A percentile compares a stretch with the other conserved stretches of the same genome.
These are phyloP conservation scores for Rhizophora apiculata DNA, from an alignment of 345 rosid species.

Conservation along the genomic window DNA sequence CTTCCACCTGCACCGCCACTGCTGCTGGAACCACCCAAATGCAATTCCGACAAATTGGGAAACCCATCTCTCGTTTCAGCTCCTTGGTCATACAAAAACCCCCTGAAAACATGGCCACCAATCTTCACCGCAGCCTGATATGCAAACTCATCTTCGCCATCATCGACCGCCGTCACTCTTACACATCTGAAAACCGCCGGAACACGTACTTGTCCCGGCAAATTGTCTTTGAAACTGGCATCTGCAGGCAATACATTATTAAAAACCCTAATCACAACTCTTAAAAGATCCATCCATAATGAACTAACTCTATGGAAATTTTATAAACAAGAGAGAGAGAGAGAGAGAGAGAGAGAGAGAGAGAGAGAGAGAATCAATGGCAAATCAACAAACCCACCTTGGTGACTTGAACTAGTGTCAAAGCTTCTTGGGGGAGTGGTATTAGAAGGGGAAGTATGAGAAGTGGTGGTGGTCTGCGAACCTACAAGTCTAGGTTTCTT, in stretches of 20 bases:
- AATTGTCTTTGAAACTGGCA: slow-evolving; percentile 51
- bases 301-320: not conserved
- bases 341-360: no score
- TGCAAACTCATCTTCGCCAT: slow-evolving; percentile 84
- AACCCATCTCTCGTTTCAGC: slow-evolving; percentile 62
- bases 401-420: slow-evolving; percentile 84
- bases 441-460: slow-evolving; percentile 87
- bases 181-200: slow-evolving; percentile 97
- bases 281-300: not conserved
- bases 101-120: slow-evolving; percentile 88
- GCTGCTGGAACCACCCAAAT: slow-evolving; percentile 57
- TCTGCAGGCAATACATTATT: slow-evolving; percentile 31
- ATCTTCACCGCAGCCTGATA: slow-evolving; percentile 90
- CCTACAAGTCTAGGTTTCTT: slow-evolving; percentile 74
- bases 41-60: slow-evolving; percentile 79
- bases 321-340: not conserved
- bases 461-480: slow-evolving; percentile 67
- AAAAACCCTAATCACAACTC: slow-evolving; percentile 31
- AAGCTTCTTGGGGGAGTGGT: slow-evolving; percentile 88
- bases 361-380: not conserved
- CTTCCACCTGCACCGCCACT: slow-evolving; percentile 34
- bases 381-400: slow-evolving; percentile 46
- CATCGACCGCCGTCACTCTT: slow-evolving; percentile 86
- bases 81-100: slow-evolving; percentile 87
- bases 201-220: slow-evolving; percentile 81